A percentile compares a stretch with the other conserved stretches of the same genome.
Conservation (phyloP, 208 protist genomes). For the Phytomonas sp. region DNA sequence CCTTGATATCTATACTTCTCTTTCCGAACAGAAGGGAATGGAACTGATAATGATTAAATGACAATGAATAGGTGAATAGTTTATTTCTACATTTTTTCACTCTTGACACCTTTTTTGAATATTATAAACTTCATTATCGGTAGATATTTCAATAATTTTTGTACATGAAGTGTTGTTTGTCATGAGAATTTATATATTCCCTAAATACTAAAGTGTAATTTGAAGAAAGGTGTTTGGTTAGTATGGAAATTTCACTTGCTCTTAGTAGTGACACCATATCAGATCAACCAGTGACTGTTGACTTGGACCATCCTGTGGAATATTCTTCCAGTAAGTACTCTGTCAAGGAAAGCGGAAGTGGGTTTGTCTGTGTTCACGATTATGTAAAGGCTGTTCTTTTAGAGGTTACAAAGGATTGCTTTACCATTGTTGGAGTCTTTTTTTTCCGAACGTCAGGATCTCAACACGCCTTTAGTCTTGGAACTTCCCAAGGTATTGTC, state of each 20-base stretch:
- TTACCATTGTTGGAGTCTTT: conserved; percentile 17
- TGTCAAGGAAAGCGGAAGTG: conserved; percentile 18
- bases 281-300: not conserved
- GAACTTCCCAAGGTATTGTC: not conserved
- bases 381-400: conserved; percentile 18
- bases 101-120: not conserved
- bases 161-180: not conserved
- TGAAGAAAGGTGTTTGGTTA: not conserved
- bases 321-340: not conserved
- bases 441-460: conserved; percentile 17
- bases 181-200: not conserved
- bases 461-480: conserved; percentile 19
- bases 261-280: not conserved
- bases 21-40: not conserved
- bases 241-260: conserved; percentile 1
- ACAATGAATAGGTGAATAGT: not conserved
- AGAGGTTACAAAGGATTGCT: conserved; percentile 7
- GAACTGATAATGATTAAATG: not conserved
- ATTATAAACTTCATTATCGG: not conserved
- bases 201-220: not conserved
- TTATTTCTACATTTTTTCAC: not conserved
- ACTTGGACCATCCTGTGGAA: not conserved
- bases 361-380: conserved; percentile 20
- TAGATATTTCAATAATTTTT: not conserved
- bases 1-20: not conserved